These are phyloP conservation scores for Hylodesmum podocarpum DNA, from an alignment of 306 rosid species.

Conservation along the genomic window DNA sequence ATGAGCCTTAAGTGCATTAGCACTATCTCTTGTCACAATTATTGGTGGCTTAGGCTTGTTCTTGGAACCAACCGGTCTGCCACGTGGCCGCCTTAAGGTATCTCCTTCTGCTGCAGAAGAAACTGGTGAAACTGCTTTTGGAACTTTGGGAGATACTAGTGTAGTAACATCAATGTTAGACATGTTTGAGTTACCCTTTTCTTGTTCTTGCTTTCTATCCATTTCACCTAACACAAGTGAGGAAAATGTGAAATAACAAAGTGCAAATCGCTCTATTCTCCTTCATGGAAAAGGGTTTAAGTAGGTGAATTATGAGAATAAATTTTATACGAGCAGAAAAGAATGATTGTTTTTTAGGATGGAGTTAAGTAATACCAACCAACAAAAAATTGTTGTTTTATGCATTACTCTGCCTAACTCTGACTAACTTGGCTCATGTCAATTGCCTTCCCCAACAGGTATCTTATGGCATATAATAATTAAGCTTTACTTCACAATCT, in stretches of 20 bases:
- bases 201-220: slow-evolving; percentile 59
- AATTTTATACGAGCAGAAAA: slow-evolving; percentile 47
- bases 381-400: slow-evolving; percentile 26
- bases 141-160: slow-evolving; percentile 41
- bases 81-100: slow-evolving; percentile 59
- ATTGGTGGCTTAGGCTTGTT: slow-evolving; percentile 79
- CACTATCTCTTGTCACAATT: slow-evolving; percentile 72
- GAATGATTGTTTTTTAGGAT: slow-evolving; percentile 67
- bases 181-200: slow-evolving; percentile 44
- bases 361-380: slow-evolving; percentile 64
- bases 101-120: slow-evolving; percentile 61
- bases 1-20: slow-evolving; percentile 72
- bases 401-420: slow-evolving; percentile 47
- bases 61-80: slow-evolving; percentile 70
- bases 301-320: slow-evolving; percentile 44
- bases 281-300: slow-evolving; percentile 41
- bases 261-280: slow-evolving; percentile 25
- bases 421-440: slow-evolving; percentile 55
- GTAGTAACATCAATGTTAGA: slow-evolving; percentile 48
- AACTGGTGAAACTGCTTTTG: slow-evolving; percentile 56
- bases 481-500: slow-evolving; percentile 27
- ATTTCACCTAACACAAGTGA: slow-evolving; percentile 30
- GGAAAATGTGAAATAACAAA: slow-evolving; percentile 15
- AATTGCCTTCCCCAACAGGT: slow-evolving; percentile 61
- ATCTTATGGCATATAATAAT: slow-evolving; percentile 33